Evolutionary conservation across 805 yeast genomes (phyloP).

Genomic region (Yamadazyma sp.): DNA sequence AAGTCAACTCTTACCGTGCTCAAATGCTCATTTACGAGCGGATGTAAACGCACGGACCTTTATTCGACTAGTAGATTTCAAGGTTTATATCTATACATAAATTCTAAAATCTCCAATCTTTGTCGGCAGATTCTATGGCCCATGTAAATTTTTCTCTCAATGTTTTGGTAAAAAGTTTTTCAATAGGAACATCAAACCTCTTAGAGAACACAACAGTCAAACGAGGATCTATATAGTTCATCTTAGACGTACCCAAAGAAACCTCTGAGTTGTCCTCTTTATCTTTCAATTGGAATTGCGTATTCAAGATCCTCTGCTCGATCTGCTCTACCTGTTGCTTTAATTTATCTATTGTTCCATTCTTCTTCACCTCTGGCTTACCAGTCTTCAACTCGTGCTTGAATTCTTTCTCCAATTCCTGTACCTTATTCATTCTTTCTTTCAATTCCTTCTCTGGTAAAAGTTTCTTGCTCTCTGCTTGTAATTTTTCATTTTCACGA

Average conservation of each 20-base stretch:
- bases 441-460: conserved; percentile 57
- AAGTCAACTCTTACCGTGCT: too few species aligned
- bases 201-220: conserved; percentile 86
- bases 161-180: conserved; percentile 87
- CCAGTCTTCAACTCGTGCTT: conserved; percentile 59
- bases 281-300: conserved; percentile 77
- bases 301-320: conserved; percentile 67
- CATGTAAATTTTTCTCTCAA: conserved; percentile 89
- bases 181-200: conserved; percentile 84
- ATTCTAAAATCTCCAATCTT: conserved; percentile 86
- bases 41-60: too few species aligned
- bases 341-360: conserved; percentile 64
- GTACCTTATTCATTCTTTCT: conserved; percentile 56
- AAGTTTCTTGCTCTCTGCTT: conserved; percentile 53
- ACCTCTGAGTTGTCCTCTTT: conserved; percentile 94
- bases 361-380: conserved; percentile 52
- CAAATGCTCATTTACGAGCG: too few species aligned
- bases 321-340: conserved; percentile 67
- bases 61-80: too few species aligned
- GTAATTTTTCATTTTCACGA: conserved; percentile 75
- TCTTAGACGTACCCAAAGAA: conserved; percentile 88
- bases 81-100: too few species aligned
- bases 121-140: conserved; percentile 93
- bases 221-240: conserved; percentile 94
- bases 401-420: conserved; percentile 51